Evolutionary conservation across 192 early-diverging fungal genomes (phyloP).

Genomic region (Umbelopsis isabellina): DNA sequence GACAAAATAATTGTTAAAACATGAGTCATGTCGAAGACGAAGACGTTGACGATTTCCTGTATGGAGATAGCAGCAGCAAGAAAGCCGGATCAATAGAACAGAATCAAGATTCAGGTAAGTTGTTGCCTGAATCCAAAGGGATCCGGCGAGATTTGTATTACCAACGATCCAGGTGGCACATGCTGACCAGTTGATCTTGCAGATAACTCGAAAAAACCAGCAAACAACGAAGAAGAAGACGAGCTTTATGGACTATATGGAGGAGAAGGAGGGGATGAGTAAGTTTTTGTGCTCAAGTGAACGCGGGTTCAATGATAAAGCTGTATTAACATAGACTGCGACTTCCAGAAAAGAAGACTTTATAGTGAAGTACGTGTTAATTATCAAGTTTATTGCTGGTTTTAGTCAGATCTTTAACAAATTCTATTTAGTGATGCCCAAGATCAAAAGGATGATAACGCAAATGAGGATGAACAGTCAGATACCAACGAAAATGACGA

Average conservation of each 20-base stretch:
- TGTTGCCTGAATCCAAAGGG: background rate
- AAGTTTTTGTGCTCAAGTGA: background rate
- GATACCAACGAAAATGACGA: slow-evolving; percentile 61
- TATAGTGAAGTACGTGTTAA: slow-evolving; percentile 3
- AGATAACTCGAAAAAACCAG: slow-evolving; percentile 4
- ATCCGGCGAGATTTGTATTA: background rate
- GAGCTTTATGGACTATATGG: slow-evolving; percentile 8
- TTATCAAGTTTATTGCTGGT: too few species aligned
- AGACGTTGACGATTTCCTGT: slow-evolving; percentile 43
- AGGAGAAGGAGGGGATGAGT: slow-evolving; percentile 6
- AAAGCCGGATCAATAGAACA: slow-evolving; percentile 2
- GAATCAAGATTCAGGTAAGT: background rate
- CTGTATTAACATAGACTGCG: background rate
- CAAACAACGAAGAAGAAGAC: slow-evolving; percentile 23
- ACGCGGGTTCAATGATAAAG: background rate
- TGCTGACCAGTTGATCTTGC: background rate
- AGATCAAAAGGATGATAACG: slow-evolving; percentile 34
- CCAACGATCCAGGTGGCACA: background rate
- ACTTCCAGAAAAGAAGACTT: background rate
- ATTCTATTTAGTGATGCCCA: background rate
- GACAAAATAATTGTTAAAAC: background rate
- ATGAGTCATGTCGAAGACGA: slow-evolving; percentile 30
- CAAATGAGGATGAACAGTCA: slow-evolving; percentile 21
- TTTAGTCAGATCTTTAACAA: background rate
- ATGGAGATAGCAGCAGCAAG: slow-evolving; percentile 16